Evolutionary conservation across 2,329 filamentous ascomycete genomes (phyloP), one percentile per base, ranked within the genome.

Genomic region (Hortaea werneckii): DNA sequence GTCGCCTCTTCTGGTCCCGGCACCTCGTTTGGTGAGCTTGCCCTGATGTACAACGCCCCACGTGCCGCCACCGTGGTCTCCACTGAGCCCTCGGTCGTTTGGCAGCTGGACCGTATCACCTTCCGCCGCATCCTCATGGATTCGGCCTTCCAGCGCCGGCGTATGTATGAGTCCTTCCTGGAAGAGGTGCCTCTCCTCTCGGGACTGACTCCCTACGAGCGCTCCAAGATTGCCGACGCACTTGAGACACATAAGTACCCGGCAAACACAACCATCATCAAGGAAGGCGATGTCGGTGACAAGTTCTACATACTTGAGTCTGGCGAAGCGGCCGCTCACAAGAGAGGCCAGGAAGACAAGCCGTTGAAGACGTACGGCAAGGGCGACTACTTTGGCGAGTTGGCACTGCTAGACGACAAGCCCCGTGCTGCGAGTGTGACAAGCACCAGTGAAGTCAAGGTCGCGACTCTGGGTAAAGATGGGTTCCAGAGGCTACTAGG

Each of bases 61-160:
- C 87, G 92, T 61, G 92, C 92, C 37, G 92, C 92, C 3, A 96
- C 92, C 0, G 87, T 98, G 49, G 78, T 94, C 50, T 94, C 87
- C 29, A 81, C 83, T 9, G 86, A 94, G 58, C 65, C 82, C 3
- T 89, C 85, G 60, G 89, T 84, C 3, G 76, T 98, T 7, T 98
- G 92, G 92, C 88, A 88, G 13, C 75, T 98, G 42, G 92, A 98
- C 64, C 87, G 92, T 44, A 77, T 95, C 52, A 98, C 92, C 7
- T 98, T 98, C 76, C 87, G 92, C 57, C 86, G 92, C 50, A 96
- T 98, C 54, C 76, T 98, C 51, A 95, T 98, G 89, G 90, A 96
- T 69, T 94, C 87, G 35, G 94, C 92, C 3, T 96, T 95, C 71
- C 87, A 94, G 58, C 85, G 90, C 46, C 83, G 92, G 57, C 85